Evolutionary conservation across 1,139 yeast genomes (phyloP).

Genomic region (Candida tropicalis): DNA sequence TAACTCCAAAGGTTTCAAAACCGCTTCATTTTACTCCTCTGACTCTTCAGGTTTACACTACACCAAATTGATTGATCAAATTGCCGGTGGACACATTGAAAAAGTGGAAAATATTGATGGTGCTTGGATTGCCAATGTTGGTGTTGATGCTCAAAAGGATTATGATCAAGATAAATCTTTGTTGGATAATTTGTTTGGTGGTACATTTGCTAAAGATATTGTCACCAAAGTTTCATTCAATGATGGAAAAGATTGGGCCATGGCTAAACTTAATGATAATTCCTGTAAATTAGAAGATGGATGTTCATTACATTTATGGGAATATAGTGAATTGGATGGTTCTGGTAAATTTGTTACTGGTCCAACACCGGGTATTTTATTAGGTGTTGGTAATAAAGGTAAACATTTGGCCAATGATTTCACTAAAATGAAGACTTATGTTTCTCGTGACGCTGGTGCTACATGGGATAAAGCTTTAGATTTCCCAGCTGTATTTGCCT

Average conservation of each 20-base stretch:
- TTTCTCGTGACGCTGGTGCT: conserved; percentile 79
- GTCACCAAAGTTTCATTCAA: conserved; percentile 53
- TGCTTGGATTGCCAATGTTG: conserved; percentile 59
- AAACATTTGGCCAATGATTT: conserved; percentile 26
- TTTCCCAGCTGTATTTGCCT: conserved; percentile 58
- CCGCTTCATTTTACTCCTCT: conserved; percentile 53
- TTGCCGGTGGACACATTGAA: conserved; percentile 46
- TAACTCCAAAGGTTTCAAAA: conserved; percentile 16
- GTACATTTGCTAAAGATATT: conserved; percentile 21
- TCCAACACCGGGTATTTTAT: conserved; percentile 72
- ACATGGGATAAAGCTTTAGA: conserved; percentile 65
- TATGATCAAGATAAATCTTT: conserved; percentile 22
- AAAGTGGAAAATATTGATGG: conserved; percentile 70
- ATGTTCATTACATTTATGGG: conserved; percentile 61
- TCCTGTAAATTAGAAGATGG: conserved; percentile 46
- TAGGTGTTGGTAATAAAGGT: conserved; percentile 63
- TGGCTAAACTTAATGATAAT: conserved; percentile 49
- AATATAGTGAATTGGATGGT: conserved; percentile 54
- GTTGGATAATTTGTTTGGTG: conserved; percentile 33
- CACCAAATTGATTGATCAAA: conserved; percentile 46
- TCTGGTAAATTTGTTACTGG: conserved; percentile 59
- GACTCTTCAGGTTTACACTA: conserved; percentile 67
- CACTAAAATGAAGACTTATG: conserved; percentile 48
- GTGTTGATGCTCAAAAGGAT: conserved; percentile 25
- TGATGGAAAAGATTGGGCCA: conserved; percentile 67